phyloP scores from a whole-genome alignment of 306 rosid genomes.

The Benincasa hispida region DNA sequence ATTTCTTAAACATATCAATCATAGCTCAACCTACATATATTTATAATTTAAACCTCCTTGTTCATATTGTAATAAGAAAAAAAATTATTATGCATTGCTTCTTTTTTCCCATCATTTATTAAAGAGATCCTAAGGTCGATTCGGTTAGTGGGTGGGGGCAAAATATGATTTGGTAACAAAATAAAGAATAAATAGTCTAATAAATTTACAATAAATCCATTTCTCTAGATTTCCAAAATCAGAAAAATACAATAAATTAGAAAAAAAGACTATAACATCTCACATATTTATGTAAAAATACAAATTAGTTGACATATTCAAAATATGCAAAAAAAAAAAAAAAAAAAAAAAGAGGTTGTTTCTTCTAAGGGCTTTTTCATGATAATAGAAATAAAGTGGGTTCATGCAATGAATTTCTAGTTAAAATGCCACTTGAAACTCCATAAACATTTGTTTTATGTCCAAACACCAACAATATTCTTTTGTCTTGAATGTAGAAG shows the following conservation, averaged over 20 bases:
- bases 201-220: neutral
- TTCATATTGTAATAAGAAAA: too few relatives aligned
- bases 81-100: too few relatives aligned
- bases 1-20: too few relatives aligned
- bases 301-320: neutral
- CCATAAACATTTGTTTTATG: neutral
- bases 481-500: neutral
- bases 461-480: neutral
- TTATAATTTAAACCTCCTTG: too few relatives aligned
- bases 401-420: neutral
- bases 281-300: neutral
- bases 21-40: too few relatives aligned
- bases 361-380: neutral
- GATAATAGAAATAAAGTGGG: neutral
- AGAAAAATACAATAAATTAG: neutral
- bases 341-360: neutral
- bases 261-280: neutral
- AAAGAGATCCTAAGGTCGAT: too few relatives aligned
- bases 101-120: too few relatives aligned
- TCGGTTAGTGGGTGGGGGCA: neutral
- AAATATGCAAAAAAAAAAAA: neutral
- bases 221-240: neutral
- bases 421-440: constrained; percentile 1
- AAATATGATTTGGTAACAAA: neutral
- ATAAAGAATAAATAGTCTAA: neutral